Conservation (phyloP, 2,329 filamentous ascomycete species). For the Pseudogymnoascus sp. region DNA sequence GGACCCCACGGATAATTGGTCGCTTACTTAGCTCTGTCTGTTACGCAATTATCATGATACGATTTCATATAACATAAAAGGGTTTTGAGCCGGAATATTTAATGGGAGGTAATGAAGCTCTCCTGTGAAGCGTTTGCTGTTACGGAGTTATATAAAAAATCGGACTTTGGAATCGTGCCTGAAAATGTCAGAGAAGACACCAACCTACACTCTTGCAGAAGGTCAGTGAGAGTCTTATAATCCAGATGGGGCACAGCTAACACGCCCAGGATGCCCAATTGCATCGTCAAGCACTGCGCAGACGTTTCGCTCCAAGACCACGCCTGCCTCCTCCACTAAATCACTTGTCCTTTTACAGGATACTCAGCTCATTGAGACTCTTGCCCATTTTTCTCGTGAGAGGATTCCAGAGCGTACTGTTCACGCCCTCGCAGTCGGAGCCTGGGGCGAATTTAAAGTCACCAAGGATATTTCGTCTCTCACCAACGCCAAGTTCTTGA, state of each 20-base stretch:
- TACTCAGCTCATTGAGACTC: constrained; percentile 47
- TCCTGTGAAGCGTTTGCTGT: background rate
- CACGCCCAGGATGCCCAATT: background rate
- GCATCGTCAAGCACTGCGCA: background rate
- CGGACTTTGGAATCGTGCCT: background rate
- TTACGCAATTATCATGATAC: background rate
- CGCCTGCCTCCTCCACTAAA: background rate
- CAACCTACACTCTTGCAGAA: constrained; percentile 27
- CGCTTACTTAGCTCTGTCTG: background rate
- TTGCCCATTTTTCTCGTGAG: constrained; percentile 52
- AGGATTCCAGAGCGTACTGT: constrained; percentile 48
- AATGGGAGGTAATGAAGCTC: background rate
- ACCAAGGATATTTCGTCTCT: constrained; percentile 51
- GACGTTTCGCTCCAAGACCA: background rate
- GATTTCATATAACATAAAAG: background rate
- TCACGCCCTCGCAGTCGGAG: constrained; percentile 44
- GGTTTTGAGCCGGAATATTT: background rate
- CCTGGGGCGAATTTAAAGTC: constrained; percentile 54
- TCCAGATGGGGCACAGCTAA: background rate
- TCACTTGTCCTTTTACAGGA: constrained; percentile 42
- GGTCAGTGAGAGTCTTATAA: constrained; percentile 18
- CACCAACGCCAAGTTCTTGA: constrained; percentile 48
- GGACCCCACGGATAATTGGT: background rate
- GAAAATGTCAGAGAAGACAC: constrained; percentile 6
- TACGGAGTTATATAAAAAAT: background rate